Conservation (phyloP, 169 alveolate species). For the Eimeria acervulina region DNA sequence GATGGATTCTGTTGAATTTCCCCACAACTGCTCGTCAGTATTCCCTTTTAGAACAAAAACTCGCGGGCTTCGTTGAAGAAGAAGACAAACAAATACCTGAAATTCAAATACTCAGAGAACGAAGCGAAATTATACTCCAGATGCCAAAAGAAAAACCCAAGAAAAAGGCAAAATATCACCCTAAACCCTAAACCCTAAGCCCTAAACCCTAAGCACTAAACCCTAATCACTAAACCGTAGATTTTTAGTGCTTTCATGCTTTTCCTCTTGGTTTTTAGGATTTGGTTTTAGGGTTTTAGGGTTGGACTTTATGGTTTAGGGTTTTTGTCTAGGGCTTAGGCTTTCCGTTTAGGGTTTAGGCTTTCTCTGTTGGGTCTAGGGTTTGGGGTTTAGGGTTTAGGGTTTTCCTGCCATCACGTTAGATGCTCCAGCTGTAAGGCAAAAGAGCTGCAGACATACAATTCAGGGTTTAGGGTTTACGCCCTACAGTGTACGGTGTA, state of each 20-base stretch:
- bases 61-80: constrained; percentile 30
- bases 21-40: constrained; percentile 52
- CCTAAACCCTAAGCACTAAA: constrained; percentile 24
- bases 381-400: not conserved
- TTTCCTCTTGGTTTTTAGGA: not conserved
- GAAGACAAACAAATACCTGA: not conserved
- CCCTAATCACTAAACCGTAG: constrained; percentile 5
- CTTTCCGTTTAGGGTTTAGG: not conserved
- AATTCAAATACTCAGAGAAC: not conserved
- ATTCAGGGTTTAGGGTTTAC: not conserved
- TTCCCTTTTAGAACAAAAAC: not conserved
- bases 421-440: no score
- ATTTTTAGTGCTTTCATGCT: not conserved
- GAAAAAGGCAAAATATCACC: not conserved
- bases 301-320: not conserved
- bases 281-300: not conserved
- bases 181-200: not conserved
- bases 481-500: no score
- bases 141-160: not conserved
- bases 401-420: no score
- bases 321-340: not conserved
- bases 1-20: constrained; percentile 59
- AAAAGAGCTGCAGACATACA: no score
- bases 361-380: not conserved
- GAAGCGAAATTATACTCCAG: constrained; percentile 11